Base-by-base conservation (phyloP, 805 yeast species). In the Nakazawaea anatomiae region DNA sequence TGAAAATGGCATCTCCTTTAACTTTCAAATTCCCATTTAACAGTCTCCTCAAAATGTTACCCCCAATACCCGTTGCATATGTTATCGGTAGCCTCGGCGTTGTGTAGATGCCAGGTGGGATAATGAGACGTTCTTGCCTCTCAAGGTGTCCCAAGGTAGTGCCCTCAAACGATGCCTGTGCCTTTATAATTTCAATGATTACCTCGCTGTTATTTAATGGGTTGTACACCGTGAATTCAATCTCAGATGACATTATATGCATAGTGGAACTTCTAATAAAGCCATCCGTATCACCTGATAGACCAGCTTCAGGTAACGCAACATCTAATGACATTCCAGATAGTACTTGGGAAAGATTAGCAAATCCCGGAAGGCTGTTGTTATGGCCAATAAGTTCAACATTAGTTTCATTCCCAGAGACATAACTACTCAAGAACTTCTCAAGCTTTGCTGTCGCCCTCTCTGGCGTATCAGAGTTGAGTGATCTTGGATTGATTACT, bases 211-310 rank as follows among this genome's bases (percentile, higher is more conserved):
- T 80, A 4, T 55, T 50, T 1, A 82, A 57, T 1, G 88, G 88
- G 56, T 82, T 82, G 61, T 60, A 78, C 0, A 81, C 66, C 0
- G 75, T 73, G 51, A 82, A 58, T 56, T 80, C 84, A 5, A 80
- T 70, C 44, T 80, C 81, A 1, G 83, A 76, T 0, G 76, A 66
- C 64, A 81, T 65, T 4, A 82, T 55, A 60, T 82, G 85, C 65
- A 82, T 74, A 0, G 77, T 77, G 5, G 79, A 71, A 12, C 71
- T 74, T 1, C 76, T 48, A 6, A 82, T 63, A 51, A 81, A 81
- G 1, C 77, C 75, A 10, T 58, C 43, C 4, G 54, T 53, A 34
- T 29, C 11, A 12, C 30, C 30, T 10, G 41, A 27, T 31, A 47
- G 48, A 18, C 52, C 47, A 8, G 56, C 29, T 47, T 34, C 42